Base-by-base conservation (phyloP, 805 yeast species). In the Candida patagonica region DNA sequence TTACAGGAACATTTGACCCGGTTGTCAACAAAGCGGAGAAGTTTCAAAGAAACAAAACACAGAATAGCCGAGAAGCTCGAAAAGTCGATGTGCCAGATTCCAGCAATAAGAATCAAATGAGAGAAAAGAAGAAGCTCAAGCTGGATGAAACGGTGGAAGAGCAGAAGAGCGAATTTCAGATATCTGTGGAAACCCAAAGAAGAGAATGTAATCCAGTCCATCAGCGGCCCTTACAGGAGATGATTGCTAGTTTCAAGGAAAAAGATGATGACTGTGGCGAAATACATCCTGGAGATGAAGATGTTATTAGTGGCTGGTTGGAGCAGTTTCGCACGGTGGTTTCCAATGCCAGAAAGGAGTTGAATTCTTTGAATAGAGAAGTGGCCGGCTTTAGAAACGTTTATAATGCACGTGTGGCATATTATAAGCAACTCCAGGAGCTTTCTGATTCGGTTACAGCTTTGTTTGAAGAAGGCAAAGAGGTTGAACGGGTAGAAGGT, bases 381-480 rank as follows among this genome's bases (percentile, higher is more conserved):
- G 22, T 52, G 10, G 66, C 73, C 30, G 69, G 71, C 16, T 63
- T 65, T 31, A 76, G 85, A 46, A 70, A 71, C 24, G 70, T 83
- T 1, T 89, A 78, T 61, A 92, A 89, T 59, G 64, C 78, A n/a
- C 75, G 89, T 38, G 71, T 89, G 27, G 81, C 73, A 31, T 92
- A 88, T 57, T 92, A 79, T 62, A 76, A 78, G 50, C 88, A 85
- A 45, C 68, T 92, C 23, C 98, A 92, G 58, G 79, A 70, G 38
- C 70, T 88, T 19, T 86, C 96, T 0, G 97, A 92, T 59, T 77
- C 78, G 30, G 88, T 89, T 26, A 70, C 71, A 6, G 69, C 74
- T 6, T 63, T 73, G 39, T 57, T 66, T 12, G 50, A 57, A 16
- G 46, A 49, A 29, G 62, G 47, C 49, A 43, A 38, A 21, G 47